A percentile compares a stretch with the other conserved stretches of the same genome.
These are phyloP conservation scores for Tricholoma bakamatsutake DNA, from an alignment of 768 basidiomycete species.

Conservation along the genomic window DNA sequence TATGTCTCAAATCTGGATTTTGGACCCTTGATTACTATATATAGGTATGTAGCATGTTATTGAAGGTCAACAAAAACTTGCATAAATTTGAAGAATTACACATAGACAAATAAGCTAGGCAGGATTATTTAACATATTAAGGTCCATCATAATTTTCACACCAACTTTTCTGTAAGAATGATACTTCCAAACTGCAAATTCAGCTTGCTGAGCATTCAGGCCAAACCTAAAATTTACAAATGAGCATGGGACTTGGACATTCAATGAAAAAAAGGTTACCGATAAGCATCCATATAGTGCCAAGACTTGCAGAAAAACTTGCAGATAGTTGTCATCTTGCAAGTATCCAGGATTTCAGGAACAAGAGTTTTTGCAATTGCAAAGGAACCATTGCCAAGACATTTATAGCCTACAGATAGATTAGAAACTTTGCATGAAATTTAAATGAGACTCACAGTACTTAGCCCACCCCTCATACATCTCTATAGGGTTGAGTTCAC, in stretches of 20 bases:
- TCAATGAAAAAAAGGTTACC: neutral
- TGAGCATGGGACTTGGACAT: neutral
- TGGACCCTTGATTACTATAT: slow-evolving; percentile 5
- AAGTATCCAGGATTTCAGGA: slow-evolving; percentile 9
- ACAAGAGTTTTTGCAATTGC: slow-evolving; percentile 12
- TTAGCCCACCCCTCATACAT: slow-evolving; percentile 6
- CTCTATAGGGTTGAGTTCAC: slow-evolving; percentile 5
- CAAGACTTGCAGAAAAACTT: slow-evolving; percentile 13
- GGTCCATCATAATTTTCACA: too few relatives aligned
- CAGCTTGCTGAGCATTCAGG: slow-evolving; percentile 5
- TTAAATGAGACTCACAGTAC: neutral
- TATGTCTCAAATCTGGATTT: slow-evolving; percentile 1
- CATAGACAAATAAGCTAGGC: neutral
- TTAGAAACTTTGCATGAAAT: neutral
- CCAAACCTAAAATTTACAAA: slow-evolving; percentile 1
- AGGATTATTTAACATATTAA: neutral
- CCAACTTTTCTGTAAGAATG: too few relatives aligned
- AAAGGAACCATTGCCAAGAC: slow-evolving; percentile 11
- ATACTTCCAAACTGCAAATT: too few relatives aligned
- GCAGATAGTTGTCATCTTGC: slow-evolving; percentile 9
- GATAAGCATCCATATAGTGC: slow-evolving; percentile 16
- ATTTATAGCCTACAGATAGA: slow-evolving; percentile 9
- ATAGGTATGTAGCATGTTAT: neutral
- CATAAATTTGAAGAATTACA: neutral
- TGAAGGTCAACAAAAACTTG: neutral